Conservation (phyloP, 495 filamentous ascomycete species). For the Podospora conica region DNA sequence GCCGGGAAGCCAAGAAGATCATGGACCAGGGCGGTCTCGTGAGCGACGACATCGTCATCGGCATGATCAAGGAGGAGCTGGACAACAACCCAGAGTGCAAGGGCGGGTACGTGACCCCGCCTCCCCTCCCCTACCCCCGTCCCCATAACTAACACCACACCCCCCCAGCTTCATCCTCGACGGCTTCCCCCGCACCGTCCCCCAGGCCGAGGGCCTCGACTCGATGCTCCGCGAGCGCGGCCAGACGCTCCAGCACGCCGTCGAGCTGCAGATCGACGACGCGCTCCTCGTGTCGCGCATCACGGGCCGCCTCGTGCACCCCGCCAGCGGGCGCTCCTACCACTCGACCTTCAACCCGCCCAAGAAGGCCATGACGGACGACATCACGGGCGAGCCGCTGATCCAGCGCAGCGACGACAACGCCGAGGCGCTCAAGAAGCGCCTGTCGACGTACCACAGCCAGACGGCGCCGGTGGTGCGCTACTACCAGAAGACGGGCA, state of each 20-base stretch:
- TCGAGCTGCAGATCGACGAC: conserved; percentile 97
- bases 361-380: conserved; percentile 88
- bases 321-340: conserved; percentile 91
- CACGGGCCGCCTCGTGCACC: conserved; percentile 93
- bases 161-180: conserved; percentile 87
- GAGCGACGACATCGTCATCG: conserved; percentile 97
- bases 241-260: conserved; percentile 81
- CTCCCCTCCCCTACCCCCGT: background rate
- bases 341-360: conserved; percentile 99
- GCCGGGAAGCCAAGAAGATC: conserved; percentile 98
- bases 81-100: conserved; percentile 91
- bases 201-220: conserved; percentile 91
- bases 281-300: conserved; percentile 88
- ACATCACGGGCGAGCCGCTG: conserved; percentile 92
- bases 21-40: conserved; percentile 98
- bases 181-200: conserved; percentile 93
- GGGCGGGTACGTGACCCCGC: conserved; percentile 65
- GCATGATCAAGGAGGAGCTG: conserved; percentile 97
- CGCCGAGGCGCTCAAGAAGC: conserved; percentile 93
- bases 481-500: conserved; percentile 95
- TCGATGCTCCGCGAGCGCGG: conserved; percentile 70
- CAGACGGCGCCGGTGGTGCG: conserved; percentile 88
- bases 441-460: conserved; percentile 84
- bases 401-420: conserved; percentile 98
- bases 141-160: conserved; percentile 9